Evolutionary conservation across 768 basidiomycete genomes (phyloP).

Genomic region (Suillus brevipes): DNA sequence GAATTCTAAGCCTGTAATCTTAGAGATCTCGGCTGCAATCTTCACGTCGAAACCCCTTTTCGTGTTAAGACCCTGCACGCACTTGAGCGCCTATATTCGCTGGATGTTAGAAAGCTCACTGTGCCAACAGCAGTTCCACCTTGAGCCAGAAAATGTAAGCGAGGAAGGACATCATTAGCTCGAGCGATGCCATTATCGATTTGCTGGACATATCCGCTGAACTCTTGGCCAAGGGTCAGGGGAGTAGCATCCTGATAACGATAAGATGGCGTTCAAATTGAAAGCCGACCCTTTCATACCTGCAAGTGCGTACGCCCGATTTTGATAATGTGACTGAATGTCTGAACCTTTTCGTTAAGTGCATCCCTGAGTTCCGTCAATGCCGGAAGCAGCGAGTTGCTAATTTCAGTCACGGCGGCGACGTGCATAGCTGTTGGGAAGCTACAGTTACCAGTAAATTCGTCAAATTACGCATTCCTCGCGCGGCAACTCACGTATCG

Average conservation of each 20-base stretch:
- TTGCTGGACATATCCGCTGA: slow-evolving; percentile 97
- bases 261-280: slow-evolving; percentile 7
- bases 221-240: slow-evolving; percentile 96
- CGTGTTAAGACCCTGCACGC: slow-evolving; percentile 86
- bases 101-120: slow-evolving; percentile 45
- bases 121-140: slow-evolving; percentile 99
- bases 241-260: slow-evolving; percentile 86
- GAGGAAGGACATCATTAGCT: slow-evolving; percentile 76
- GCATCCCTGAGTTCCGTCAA: slow-evolving; percentile 82
- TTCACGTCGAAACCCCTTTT: slow-evolving; percentile 95
- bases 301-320: slow-evolving; percentile 97
- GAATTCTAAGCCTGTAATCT: slow-evolving; percentile 87
- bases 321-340: slow-evolving; percentile 92
- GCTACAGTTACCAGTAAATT: slow-evolving; percentile 39
- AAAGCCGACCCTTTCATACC: slow-evolving; percentile 34
- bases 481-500: slow-evolving; percentile 71
- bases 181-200: slow-evolving; percentile 87
- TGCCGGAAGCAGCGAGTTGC: slow-evolving; percentile 78
- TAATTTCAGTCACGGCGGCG: slow-evolving; percentile 89
- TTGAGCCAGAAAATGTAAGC: slow-evolving; percentile 88
- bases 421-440: slow-evolving; percentile 99
- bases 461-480: neutral
- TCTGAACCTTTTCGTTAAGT: slow-evolving; percentile 76
- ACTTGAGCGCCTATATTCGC: slow-evolving; percentile 8
- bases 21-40: slow-evolving; percentile 88